Base-by-base conservation (phyloP, 306 rosid genomes). In the Glycine tomentella region DNA sequence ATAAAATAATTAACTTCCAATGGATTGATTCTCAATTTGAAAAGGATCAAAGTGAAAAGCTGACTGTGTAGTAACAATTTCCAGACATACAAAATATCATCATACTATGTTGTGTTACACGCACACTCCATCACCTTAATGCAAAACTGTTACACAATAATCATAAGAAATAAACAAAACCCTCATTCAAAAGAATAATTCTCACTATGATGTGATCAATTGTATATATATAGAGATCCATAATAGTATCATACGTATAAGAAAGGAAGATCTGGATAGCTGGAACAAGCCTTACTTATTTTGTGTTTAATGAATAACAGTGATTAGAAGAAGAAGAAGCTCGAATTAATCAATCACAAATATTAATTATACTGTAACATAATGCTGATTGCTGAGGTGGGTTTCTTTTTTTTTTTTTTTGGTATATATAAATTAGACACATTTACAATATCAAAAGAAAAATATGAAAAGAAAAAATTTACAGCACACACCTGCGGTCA, bases 401-500 rank as follows among this genome's bases (percentile, higher is more conserved):
- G 20, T 20, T 20, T 20, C 20, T 20, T 20, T 20, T 25, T 25
- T 20, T 20, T 20, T 20, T 1, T 33, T 64, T 61, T 48, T 76
- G 52, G 40, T 61, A 14, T 65, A 40, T 42, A 42, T 62, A 13
- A 65, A 85, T 88, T 77, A 80, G 87, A 89, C 82, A 75, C 90
- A 89, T 90, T 85, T 88, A 90, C 93, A 92, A 88, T 83, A 84
- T 61, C 25, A 20, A 20, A 67, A 45, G 8, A 63, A 64, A 77
- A 48, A 7, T 16, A 25, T 25, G 31, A 25, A 51, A 38, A 1
- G 44, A 38, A 40, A 16, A 56, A 67, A 86, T 49, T 82, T 86
- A 86, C 75, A 85, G 69, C 92, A 83, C 95, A 90, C 90, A 92
- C 89, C 90, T 78, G 68, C 25, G 87, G 82, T 76, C 88, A 84